A percentile compares a stretch with the other conserved stretches of the same genome.
Conservation (phyloP, 805 yeast species). For the Brettanomyces naardenensis region DNA sequence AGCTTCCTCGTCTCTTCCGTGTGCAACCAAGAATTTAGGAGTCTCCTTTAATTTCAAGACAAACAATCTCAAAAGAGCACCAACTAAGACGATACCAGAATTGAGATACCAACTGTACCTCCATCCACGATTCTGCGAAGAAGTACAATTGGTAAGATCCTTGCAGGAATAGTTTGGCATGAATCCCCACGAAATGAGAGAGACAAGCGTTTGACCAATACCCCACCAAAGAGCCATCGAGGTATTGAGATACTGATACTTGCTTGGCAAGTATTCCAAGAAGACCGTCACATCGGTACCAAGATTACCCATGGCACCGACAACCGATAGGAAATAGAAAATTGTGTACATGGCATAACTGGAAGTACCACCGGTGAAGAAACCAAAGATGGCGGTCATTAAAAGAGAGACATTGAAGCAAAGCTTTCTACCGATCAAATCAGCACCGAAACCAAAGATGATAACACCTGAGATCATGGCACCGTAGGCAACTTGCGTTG, state of each 20-base stretch:
- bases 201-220: conserved; percentile 49
- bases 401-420: conserved; percentile 45
- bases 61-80: conserved; percentile 40
- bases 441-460: conserved; percentile 52
- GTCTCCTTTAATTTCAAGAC: conserved; percentile 42
- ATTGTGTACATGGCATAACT: conserved; percentile 42
- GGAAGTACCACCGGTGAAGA: conserved; percentile 45
- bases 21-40: conserved; percentile 46
- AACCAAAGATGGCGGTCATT: conserved; percentile 41
- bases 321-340: conserved; percentile 35
- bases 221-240: conserved; percentile 58
- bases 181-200: conserved; percentile 47
- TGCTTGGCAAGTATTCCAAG: conserved; percentile 44
- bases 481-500: conserved; percentile 39
- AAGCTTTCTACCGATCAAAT: conserved; percentile 43
- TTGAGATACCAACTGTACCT: conserved; percentile 48
- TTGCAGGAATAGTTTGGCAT: conserved; percentile 43
- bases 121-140: conserved; percentile 50
- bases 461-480: conserved; percentile 47
- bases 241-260: conserved; percentile 43
- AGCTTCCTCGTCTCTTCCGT: conserved; percentile 45
- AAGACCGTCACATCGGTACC: conserved; percentile 47
- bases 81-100: conserved; percentile 43
- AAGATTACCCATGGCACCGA: conserved; percentile 50
- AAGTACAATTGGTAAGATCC: conserved; percentile 34